Conservation (phyloP, 1,284 basidiomycete genomes). For the Microbotryomycetes sp. region DNA sequence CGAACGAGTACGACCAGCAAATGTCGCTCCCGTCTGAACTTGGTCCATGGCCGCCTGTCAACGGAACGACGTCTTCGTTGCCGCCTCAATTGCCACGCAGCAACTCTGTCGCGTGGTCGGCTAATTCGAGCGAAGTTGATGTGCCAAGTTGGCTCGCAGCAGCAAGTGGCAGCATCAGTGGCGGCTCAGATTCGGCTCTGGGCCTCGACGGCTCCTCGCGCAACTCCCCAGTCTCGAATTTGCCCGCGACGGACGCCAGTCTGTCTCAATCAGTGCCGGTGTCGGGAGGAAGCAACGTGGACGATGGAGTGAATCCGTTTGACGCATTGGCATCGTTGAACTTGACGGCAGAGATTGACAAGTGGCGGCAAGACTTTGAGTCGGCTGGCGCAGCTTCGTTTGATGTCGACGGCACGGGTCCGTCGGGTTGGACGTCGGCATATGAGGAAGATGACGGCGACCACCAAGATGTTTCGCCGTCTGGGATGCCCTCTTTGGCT, state of each 20-base stretch:
- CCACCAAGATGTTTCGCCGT: neutral
- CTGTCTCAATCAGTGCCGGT: too few species aligned
- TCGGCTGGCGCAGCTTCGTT: neutral
- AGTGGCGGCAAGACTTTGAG: neutral
- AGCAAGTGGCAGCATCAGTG: too few species aligned
- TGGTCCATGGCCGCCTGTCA: too few species aligned
- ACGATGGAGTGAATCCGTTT: neutral
- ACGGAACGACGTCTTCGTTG: too few species aligned
- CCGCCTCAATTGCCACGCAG: neutral
- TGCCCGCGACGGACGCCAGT: too few species aligned
- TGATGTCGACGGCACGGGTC: neutral
- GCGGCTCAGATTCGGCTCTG: too few species aligned
- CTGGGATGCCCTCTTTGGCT: neutral
- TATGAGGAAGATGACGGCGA: neutral
- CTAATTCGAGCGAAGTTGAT: neutral
- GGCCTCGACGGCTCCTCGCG: too few species aligned
- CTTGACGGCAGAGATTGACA: neutral
- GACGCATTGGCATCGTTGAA: neutral
- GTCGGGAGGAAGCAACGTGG: too few species aligned
- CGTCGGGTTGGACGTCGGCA: neutral
- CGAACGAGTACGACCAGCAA: too few species aligned
- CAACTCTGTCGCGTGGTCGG: neutral
- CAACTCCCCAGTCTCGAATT: too few species aligned
- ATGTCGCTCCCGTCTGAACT: too few species aligned
- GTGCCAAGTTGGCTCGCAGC: too few species aligned